Conservation (phyloP, 2,329 filamentous ascomycete species). For the Colletotrichum magnum region DNA sequence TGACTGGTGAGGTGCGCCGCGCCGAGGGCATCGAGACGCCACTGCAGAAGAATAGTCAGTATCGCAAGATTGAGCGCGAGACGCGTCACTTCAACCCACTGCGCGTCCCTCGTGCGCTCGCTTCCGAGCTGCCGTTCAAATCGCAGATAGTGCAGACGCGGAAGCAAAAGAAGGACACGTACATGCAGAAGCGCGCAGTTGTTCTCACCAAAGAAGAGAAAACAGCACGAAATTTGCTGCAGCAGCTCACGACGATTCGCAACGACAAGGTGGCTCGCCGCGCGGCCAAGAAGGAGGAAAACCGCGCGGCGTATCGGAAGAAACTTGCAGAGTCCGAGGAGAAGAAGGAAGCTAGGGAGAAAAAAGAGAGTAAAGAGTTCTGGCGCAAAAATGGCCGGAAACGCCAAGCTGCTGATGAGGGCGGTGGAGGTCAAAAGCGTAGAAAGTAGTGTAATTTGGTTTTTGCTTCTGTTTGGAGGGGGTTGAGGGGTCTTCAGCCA, state of each 20-base stretch:
- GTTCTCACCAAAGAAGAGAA: constrained; percentile 88
- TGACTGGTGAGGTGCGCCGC: constrained; percentile 91
- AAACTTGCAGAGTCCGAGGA: constrained; percentile 87
- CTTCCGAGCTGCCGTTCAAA: constrained; percentile 90
- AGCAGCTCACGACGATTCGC: constrained; percentile 90
- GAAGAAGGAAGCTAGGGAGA: constrained; percentile 89
- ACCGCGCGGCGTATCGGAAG: constrained; percentile 83
- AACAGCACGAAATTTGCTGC: constrained; percentile 88
- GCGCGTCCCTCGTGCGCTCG: constrained; percentile 82
- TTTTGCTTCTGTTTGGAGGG: no score
- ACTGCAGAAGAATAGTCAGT: constrained; percentile 85
- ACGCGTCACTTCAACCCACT: constrained; percentile 85
- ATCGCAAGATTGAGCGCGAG: constrained; percentile 77
- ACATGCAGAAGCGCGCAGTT: constrained; percentile 96
- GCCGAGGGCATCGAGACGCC: constrained; percentile 83
- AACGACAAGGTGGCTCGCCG: constrained; percentile 93
- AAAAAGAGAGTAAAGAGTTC: constrained; percentile 91
- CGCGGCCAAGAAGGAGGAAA: constrained; percentile 88
- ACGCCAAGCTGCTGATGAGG: constrained; percentile 61
- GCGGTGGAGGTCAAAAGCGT: constrained; percentile 50
- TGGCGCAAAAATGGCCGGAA: constrained; percentile 92
- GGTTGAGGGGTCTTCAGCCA: no score
- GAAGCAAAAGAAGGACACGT: constrained; percentile 85
- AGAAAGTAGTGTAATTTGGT: constrained; percentile 32
- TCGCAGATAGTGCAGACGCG: constrained; percentile 89